phyloP scores from a whole-genome alignment of 345 rosid species.

The Anacardium occidentale region DNA sequence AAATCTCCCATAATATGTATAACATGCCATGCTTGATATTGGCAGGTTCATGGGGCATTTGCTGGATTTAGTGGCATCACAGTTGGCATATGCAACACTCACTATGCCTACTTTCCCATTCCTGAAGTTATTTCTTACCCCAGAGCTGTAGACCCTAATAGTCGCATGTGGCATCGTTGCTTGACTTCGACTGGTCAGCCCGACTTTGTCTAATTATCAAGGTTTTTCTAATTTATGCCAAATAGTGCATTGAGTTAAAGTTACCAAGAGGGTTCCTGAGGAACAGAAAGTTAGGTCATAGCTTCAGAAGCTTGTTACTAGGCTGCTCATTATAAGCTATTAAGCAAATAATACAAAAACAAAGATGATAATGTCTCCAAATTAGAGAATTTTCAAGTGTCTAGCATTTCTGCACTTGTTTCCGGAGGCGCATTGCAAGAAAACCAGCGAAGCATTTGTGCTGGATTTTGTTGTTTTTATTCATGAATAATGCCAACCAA shows the following conservation, averaged over 20 bases:
- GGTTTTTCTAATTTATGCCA: conserved; percentile 24
- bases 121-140: conserved; percentile 90
- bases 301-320: neutral
- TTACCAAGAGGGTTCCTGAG: neutral
- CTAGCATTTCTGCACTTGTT: conserved; percentile 9
- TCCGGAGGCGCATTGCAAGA: conserved; percentile 4
- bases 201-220: conserved; percentile 50
- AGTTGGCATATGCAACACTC: conserved; percentile 93
- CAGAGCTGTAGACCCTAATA: conserved; percentile 85
- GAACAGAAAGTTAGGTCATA: neutral
- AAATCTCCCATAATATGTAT: neutral
- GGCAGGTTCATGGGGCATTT: conserved; percentile 95
- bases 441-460: neutral
- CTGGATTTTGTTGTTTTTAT: conserved; percentile 13
- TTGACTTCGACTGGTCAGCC: conserved; percentile 97
- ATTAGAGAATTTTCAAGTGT: conserved; percentile 11
- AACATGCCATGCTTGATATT: conserved; percentile 4
- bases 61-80: conserved; percentile 97
- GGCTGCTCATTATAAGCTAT: conserved; percentile 10
- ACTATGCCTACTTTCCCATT: conserved; percentile 87
- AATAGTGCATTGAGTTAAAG: neutral
- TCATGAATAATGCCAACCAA: neutral
- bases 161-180: conserved; percentile 99
- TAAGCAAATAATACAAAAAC: conserved; percentile 22
- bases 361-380: conserved; percentile 3